phyloP scores from a whole-genome alignment of 2,329 filamentous ascomycete genomes.

The Westerdykella ornata region DNA sequence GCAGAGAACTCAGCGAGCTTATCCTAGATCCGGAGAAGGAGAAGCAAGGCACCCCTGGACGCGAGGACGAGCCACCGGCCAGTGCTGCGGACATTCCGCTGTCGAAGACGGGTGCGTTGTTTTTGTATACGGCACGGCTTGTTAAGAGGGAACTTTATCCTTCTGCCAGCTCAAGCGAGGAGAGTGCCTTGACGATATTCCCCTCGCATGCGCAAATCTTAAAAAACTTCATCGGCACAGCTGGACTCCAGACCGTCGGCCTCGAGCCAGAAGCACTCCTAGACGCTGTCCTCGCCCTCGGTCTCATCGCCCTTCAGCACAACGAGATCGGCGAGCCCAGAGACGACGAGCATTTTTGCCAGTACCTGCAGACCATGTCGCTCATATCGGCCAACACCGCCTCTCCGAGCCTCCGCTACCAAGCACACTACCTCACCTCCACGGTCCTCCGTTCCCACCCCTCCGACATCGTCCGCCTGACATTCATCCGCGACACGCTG shows the following conservation, averaged over 20 bases:
- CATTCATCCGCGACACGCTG: constrained; percentile 50
- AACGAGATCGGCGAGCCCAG: constrained; percentile 42
- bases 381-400: constrained; percentile 46
- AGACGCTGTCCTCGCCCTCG: constrained; percentile 49
- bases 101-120: constrained; percentile 49
- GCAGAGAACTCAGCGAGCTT: constrained; percentile 44
- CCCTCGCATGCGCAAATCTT: constrained; percentile 49
- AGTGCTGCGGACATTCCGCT: constrained; percentile 50
- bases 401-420: constrained; percentile 43
- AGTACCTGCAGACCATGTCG: constrained; percentile 47
- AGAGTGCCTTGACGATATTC: constrained; percentile 44
- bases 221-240: constrained; percentile 44
- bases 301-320: constrained; percentile 45
- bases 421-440: constrained; percentile 45
- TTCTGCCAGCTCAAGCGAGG: constrained; percentile 30
- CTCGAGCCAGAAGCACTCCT: constrained; percentile 47
- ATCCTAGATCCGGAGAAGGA: constrained; percentile 37
- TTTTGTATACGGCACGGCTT: constrained; percentile 49
- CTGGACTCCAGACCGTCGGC: constrained; percentile 33
- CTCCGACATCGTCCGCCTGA: constrained; percentile 46
- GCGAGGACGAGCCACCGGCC: constrained; percentile 51
- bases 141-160: constrained; percentile 46
- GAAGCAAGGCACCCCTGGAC: constrained; percentile 39
- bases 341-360: constrained; percentile 47
- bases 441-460: constrained; percentile 50